A percentile compares a stretch with the other conserved stretches of the same genome.
Evolutionary conservation across 371 early-diverging fungal species (phyloP).

Genomic region (Dinochytrium kinnereticum): DNA sequence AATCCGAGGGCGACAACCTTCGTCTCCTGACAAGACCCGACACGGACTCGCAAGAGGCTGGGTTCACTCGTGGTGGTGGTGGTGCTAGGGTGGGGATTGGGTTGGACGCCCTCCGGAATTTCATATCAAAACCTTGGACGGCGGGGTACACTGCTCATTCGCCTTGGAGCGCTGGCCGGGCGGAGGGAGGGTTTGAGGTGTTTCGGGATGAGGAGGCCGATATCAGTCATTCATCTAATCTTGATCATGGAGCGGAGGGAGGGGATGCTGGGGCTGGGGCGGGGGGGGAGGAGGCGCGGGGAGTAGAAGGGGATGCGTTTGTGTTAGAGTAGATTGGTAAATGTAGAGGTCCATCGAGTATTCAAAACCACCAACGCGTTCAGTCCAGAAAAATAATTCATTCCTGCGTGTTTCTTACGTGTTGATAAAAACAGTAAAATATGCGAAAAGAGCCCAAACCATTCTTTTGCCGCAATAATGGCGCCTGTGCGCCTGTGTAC

Average conservation of each 20-base stretch:
- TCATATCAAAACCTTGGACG: not conserved
- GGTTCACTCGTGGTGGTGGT: too few relatives aligned
- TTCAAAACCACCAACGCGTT: too few relatives aligned
- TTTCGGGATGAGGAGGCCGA: constrained; percentile 1
- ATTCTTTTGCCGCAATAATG: too few relatives aligned
- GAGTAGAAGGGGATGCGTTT: not conserved
- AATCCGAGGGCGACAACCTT: not conserved
- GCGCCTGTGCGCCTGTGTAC: too few relatives aligned
- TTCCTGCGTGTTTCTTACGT: too few relatives aligned
- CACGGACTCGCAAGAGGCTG: not conserved
- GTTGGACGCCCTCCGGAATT: not conserved
- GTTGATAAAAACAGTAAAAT: too few relatives aligned
- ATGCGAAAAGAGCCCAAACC: too few relatives aligned
- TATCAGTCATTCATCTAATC: not conserved
- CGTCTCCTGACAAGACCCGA: not conserved
- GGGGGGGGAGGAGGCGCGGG: not conserved
- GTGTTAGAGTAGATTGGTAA: not conserved
- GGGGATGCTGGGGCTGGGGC: not conserved
- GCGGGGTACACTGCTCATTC: not conserved
- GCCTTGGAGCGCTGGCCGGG: too few relatives aligned
- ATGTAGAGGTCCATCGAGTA: too few relatives aligned
- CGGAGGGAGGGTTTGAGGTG: not conserved
- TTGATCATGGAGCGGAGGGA: not conserved
- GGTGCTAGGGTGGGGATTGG: not conserved
- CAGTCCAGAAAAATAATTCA: too few relatives aligned